Percentiles rank a stretch among this genome's conserved stretches.
These are phyloP conservation scores for Beauveria rudraprayagi DNA, from an alignment of 2,329 filamentous ascomycete genomes.

Conservation along the genomic window DNA sequence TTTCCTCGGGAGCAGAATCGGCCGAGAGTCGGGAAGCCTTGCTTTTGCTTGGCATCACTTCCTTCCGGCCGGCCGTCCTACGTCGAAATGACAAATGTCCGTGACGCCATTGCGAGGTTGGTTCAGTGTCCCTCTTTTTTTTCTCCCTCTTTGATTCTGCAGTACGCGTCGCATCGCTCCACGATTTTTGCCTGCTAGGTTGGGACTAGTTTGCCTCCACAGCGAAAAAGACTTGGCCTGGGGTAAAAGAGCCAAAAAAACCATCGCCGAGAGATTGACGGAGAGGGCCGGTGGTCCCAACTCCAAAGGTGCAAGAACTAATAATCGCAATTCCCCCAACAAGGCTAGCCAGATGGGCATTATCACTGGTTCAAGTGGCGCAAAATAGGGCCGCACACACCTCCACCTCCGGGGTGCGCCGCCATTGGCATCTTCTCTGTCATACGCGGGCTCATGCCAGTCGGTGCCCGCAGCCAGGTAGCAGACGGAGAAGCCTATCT, in stretches of 20 bases:
- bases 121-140: neutral
- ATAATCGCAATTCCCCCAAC: neutral
- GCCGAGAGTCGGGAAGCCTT: neutral
- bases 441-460: neutral
- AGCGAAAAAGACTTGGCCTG: neutral
- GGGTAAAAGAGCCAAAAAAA: neutral
- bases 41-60: neutral
- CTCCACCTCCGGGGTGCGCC: conserved; percentile 2
- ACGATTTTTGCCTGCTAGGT: neutral
- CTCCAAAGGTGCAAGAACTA: neutral
- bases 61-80: neutral
- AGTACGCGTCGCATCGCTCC: neutral
- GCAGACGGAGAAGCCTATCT: neutral
- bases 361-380: neutral
- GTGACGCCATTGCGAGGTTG: neutral
- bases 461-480: neutral
- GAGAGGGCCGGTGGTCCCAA: neutral
- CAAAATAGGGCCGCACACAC: neutral
- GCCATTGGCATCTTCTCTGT: conserved; percentile 2
- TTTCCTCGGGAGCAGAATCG: neutral
- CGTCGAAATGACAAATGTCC: neutral
- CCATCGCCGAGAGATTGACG: neutral
- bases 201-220: conserved; percentile 1
- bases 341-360: neutral
- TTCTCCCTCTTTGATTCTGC: no score